Conservation (phyloP, 2,329 filamentous ascomycete genomes). For the Xylariaceae sp. region DNA sequence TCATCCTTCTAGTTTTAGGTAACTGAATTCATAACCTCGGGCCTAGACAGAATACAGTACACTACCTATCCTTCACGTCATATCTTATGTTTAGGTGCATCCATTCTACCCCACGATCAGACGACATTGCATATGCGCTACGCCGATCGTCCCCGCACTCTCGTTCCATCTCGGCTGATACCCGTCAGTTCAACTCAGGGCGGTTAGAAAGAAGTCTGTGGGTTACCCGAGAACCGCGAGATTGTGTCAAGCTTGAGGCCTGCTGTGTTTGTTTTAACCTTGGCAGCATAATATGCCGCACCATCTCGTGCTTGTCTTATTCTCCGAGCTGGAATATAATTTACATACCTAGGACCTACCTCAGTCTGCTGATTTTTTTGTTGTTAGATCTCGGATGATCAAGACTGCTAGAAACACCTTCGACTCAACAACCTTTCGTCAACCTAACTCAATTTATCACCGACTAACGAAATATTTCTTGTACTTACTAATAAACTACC, state of each 20-base stretch:
- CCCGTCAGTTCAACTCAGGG: conserved; percentile 14
- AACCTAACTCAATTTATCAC: too few relatives aligned
- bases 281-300: conserved; percentile 3
- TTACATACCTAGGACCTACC: neutral
- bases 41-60: neutral
- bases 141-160: conserved; percentile 18
- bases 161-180: conserved; percentile 28
- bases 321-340: neutral
- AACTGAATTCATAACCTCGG: neutral
- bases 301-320: conserved; percentile 9
- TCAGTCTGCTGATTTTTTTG: neutral
- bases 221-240: conserved; percentile 4
- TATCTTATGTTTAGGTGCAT: neutral
- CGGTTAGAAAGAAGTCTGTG: conserved; percentile 3
- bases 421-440: too few relatives aligned
- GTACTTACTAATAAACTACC: too few relatives aligned
- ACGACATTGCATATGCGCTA: conserved; percentile 28
- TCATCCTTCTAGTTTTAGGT: neutral
- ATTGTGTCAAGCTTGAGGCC: conserved; percentile 11
- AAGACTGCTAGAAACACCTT: neutral
- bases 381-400: neutral
- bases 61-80: neutral
- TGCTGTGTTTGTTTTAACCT: neutral
- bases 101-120: conserved; percentile 25
- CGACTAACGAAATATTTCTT: too few relatives aligned